Percentiles rank a stretch among this genome's conserved stretches.
These are phyloP conservation scores for Artemisia argyi DNA, from an alignment of 129 eudicot species.

Conservation along the genomic window DNA sequence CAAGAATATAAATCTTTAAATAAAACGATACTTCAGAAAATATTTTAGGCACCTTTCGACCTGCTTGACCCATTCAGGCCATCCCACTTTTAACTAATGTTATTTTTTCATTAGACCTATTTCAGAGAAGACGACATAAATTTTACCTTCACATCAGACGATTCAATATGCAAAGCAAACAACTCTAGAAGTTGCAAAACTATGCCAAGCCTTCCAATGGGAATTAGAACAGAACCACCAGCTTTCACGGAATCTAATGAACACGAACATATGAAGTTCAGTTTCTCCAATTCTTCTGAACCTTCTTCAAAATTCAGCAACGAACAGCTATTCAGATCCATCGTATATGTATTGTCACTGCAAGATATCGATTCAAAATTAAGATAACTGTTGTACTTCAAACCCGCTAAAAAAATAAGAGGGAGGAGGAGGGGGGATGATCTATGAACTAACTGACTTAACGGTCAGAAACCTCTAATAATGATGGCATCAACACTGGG, in stretches of 20 bases:
- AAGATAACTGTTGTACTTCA: background rate
- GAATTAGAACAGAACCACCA: conserved; percentile 90
- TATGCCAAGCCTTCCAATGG: conserved; percentile 69
- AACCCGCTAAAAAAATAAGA: too few species aligned
- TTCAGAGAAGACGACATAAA: conserved; percentile 1
- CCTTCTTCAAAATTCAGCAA: conserved; percentile 48
- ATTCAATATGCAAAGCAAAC: conserved; percentile 47
- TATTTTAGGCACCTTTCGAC: background rate
- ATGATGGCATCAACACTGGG: too few species aligned
- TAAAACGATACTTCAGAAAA: background rate
- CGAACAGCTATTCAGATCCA: conserved; percentile 24
- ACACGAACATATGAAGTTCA: conserved; percentile 66
- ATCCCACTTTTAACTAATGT: background rate
- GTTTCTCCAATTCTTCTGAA: conserved; percentile 68
- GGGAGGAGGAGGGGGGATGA: background rate
- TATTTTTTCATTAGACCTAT: too few species aligned
- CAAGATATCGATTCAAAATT: conserved; percentile 23
- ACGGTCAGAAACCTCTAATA: background rate
- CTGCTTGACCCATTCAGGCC: background rate
- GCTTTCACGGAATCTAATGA: conserved; percentile 53
- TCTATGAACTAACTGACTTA: background rate
- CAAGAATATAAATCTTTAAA: background rate
- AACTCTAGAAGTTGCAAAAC: conserved; percentile 77
- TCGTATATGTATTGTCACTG: conserved; percentile 34
- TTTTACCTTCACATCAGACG: conserved; percentile 55